Evolutionary conservation across 2,329 filamentous ascomycete genomes (phyloP).

Genomic region (Pestalotiopsis sp.): DNA sequence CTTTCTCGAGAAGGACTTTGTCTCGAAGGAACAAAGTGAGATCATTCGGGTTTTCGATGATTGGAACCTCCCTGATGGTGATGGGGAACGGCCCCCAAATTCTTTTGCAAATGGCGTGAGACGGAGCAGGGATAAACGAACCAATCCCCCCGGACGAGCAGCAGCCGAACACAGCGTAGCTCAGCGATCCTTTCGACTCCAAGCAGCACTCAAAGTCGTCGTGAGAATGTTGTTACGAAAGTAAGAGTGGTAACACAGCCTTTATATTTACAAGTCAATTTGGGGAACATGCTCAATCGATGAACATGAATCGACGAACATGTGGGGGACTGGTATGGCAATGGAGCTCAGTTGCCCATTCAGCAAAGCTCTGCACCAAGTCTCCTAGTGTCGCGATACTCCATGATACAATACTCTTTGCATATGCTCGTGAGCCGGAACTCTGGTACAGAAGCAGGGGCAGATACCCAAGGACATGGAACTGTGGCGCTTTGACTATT

Average conservation of each 20-base stretch:
- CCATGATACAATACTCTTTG: not conserved
- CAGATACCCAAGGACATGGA: not conserved
- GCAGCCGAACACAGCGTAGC: not conserved
- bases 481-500: not conserved
- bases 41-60: not conserved
- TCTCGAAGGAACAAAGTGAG: not conserved
- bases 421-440: not conserved
- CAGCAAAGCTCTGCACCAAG: no score
- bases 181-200: not conserved
- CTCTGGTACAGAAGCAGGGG: not conserved
- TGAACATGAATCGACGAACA: no score
- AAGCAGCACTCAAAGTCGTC: not conserved
- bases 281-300: no score
- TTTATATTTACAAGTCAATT: not conserved
- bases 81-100: not conserved
- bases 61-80: not conserved
- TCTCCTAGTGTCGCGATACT: not conserved
- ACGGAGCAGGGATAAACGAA: not conserved
- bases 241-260: not conserved
- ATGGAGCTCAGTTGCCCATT: no score
- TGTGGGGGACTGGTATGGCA: no score
- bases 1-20: not conserved
- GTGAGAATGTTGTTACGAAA: not conserved
- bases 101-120: not conserved
- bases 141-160: not conserved